These are phyloP conservation scores for Amorphotheca resinae DNA, from an alignment of 495 filamentous ascomycete genomes.

Conservation along the genomic window DNA sequence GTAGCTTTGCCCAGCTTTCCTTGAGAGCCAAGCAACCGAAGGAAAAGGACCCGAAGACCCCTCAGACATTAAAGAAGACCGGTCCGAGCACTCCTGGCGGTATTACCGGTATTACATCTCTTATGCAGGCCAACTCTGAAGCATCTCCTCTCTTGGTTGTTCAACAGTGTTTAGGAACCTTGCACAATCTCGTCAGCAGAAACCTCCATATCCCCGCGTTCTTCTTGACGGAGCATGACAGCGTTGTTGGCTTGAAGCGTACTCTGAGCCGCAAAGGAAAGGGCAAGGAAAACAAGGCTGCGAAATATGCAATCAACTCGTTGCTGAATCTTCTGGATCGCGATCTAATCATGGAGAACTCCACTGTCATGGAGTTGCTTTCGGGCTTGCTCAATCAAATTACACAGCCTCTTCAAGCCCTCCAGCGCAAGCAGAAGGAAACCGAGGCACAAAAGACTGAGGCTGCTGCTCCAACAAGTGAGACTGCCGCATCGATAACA, in stretches of 20 bases:
- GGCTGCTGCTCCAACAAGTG: constrained; percentile 22
- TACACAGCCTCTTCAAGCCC: constrained; percentile 69
- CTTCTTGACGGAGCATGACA: constrained; percentile 93
- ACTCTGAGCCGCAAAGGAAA: constrained; percentile 74
- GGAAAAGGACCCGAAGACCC: constrained; percentile 57
- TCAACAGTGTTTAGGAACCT: constrained; percentile 78
- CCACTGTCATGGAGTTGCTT: constrained; percentile 85
- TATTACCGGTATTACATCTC: constrained; percentile 14
- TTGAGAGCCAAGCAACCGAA: constrained; percentile 75
- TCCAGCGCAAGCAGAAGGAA: constrained; percentile 74
- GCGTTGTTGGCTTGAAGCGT: constrained; percentile 55
- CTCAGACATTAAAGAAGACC: constrained; percentile 57
- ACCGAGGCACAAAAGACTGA: constrained; percentile 39
- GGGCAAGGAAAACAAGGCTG: constrained; percentile 65
- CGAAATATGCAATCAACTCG: constrained; percentile 84
- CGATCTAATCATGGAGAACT: constrained; percentile 87
- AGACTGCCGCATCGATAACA: constrained; percentile 6
- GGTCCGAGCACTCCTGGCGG: constrained; percentile 17
- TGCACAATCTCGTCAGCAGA: constrained; percentile 68
- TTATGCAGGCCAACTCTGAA: constrained; percentile 46
- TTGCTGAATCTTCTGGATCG: constrained; percentile 80
- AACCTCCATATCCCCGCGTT: constrained; percentile 80
- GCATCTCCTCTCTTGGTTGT: constrained; percentile 89
- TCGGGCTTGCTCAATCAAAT: constrained; percentile 77
- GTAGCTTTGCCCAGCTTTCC: constrained; percentile 87